Evolutionary conservation across 306 rosid genomes (phyloP).

Genomic region (Corylus avellana): DNA sequence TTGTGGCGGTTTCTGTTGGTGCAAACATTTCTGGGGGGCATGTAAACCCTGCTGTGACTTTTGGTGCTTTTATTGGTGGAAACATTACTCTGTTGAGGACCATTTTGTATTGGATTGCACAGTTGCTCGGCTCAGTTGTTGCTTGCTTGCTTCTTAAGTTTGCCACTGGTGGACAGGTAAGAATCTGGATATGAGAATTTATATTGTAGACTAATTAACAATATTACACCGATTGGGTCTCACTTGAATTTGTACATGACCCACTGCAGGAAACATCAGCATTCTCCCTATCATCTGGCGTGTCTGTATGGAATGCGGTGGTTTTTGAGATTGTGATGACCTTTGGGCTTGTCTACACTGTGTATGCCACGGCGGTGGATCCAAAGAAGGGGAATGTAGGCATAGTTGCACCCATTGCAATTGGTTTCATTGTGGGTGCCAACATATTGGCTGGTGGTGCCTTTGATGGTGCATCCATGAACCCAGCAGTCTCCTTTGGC

Average conservation of each 20-base stretch:
- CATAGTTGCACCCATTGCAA: slow-evolving; percentile 71
- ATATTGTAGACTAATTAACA: background rate
- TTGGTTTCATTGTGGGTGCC: slow-evolving; percentile 81
- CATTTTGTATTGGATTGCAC: slow-evolving; percentile 74
- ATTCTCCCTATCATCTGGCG: slow-evolving; percentile 55
- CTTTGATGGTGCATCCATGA: slow-evolving; percentile 88
- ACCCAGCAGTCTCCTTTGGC: slow-evolving; percentile 80
- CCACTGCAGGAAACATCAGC: slow-evolving; percentile 59
- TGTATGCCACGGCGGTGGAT: slow-evolving; percentile 76
- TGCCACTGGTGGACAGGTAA: slow-evolving; percentile 73
- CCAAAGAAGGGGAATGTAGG: slow-evolving; percentile 75
- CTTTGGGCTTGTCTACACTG: slow-evolving; percentile 77
- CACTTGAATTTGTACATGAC: background rate
- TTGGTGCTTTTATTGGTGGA: slow-evolving; percentile 81
- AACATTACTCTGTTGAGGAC: slow-evolving; percentile 63
- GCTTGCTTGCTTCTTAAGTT: slow-evolving; percentile 80
- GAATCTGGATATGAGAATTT: background rate
- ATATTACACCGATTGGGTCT: background rate
- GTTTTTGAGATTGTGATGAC: slow-evolving; percentile 79
- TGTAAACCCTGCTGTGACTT: slow-evolving; percentile 85
- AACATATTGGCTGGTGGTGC: slow-evolving; percentile 85
- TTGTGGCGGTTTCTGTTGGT: slow-evolving; percentile 79
- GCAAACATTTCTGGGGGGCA: slow-evolving; percentile 89
- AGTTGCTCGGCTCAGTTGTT: slow-evolving; percentile 73
- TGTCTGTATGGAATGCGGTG: slow-evolving; percentile 60